These are phyloP conservation scores for Gossypioides kirkii DNA, from an alignment of 345 rosid species.

Conservation along the genomic window DNA sequence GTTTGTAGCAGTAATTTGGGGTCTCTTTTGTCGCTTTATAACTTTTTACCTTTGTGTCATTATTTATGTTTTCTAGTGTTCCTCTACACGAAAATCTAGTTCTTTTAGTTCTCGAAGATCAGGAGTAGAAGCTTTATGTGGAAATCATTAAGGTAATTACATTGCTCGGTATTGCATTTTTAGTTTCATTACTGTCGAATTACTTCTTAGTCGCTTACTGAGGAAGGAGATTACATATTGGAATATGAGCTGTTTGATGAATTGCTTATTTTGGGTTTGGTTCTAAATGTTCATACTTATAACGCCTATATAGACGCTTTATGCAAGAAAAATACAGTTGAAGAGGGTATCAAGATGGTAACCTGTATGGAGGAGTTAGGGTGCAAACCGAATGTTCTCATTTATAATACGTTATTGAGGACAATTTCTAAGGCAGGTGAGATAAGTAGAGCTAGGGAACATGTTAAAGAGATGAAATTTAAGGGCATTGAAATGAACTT, in stretches of 20 bases:
- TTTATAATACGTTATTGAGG: conserved; percentile 40
- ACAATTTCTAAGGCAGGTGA: conserved; percentile 44
- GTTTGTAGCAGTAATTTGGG: not conserved
- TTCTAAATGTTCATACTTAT: conserved; percentile 60
- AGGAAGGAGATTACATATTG: conserved; percentile 36
- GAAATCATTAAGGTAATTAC: conserved; percentile 87
- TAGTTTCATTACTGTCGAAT: not conserved
- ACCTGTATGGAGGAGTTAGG: conserved; percentile 56
- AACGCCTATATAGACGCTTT: conserved; percentile 57
- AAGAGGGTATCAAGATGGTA: conserved; percentile 48
- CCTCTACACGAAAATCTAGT: conserved; percentile 84
- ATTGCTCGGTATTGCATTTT: not conserved
- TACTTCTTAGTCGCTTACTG: not conserved
- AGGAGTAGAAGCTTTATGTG: conserved; percentile 81
- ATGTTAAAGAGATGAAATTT: conserved; percentile 41
- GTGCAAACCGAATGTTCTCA: conserved; percentile 41
- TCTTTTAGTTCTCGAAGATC: conserved; percentile 79
- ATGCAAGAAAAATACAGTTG: conserved; percentile 56
- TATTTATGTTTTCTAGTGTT: conserved; percentile 3
- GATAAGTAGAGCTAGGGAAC: conserved; percentile 28
- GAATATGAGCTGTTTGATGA: conserved; percentile 77
- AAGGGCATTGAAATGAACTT: conserved; percentile 33
- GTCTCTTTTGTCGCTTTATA: not conserved
- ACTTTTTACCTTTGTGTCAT: not conserved
- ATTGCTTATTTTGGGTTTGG: conserved; percentile 69